Base-by-base conservation (phyloP, 495 filamentous ascomycete genomes). In the Penicillium robsamsonii region DNA sequence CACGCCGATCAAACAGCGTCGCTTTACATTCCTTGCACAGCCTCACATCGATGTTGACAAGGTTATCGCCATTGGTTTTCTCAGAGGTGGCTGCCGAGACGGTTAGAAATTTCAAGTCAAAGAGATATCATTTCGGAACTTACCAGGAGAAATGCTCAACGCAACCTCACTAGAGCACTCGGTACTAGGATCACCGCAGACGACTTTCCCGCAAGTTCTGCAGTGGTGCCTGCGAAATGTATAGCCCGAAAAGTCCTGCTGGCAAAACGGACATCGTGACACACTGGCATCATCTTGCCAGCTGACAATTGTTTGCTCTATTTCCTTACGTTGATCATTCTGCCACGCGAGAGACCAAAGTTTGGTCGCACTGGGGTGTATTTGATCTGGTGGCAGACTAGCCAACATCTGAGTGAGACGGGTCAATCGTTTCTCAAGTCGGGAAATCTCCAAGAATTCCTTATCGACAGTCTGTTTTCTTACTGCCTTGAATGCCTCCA, bases 221-320 rank as follows among this genome's bases (percentile, higher is more conserved):
- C 94, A 98, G 68, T 98, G 94, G 68, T 97, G 95, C 54, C 94
- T 80, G 65, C 94, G 82, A 61, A 96, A 92, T 2, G 89, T 84
- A 76, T 96, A 96, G 25, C 81, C 84, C 1, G 90, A 84, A 70
- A 98, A 98, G 50, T 96, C 90, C 63, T 97, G 94, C 62, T 92
- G 87, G 63, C 94, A 98, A 62, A 96, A 94, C 3, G 94, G 95
- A 59, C 94, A 98, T 45, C 83, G 84, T 5, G 78, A 50, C 20
- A 98, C 92, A 43, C 74, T 82, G 0, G 87, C 79, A 73, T 97
- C 95, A 46, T 97, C 94, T 68, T 98, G 88, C 94, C 94, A 98
- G 13, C 86, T 87, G 17, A 97, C 91, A 15, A 98, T 82, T 0
- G 87, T 90, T 64, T 98, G 95, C 71, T 98, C 94, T 9, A 97